Conservation (phyloP, 78 protist genomes). For the Dictyostelium firmibasis region DNA sequence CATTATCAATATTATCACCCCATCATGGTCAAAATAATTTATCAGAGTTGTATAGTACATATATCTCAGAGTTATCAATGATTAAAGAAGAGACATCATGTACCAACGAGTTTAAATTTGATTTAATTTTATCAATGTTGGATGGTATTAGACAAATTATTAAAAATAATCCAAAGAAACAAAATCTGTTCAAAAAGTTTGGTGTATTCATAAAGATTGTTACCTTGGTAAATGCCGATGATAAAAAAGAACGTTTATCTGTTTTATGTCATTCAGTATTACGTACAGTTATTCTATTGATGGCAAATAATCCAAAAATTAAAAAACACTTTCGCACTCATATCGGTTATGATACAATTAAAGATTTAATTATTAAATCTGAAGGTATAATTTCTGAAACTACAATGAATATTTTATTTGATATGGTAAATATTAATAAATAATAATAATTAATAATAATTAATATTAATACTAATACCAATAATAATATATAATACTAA, state of each 20-base stretch:
- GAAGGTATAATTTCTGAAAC: conserved; percentile 26
- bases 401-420: conserved; percentile 52
- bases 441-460: background rate
- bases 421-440: conserved; percentile 13
- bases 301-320: conserved; percentile 36
- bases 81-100: conserved; percentile 16
- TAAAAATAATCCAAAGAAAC: conserved; percentile 58
- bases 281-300: conserved; percentile 8
- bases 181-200: conserved; percentile 49
- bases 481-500: no score
- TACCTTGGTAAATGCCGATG: conserved; percentile 35
- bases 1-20: background rate
- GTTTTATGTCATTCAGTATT: conserved; percentile 41
- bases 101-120: conserved; percentile 20
- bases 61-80: conserved; percentile 34
- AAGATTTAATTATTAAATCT: conserved; percentile 17
- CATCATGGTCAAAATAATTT: background rate
- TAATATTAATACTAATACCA: background rate
- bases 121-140: conserved; percentile 32
- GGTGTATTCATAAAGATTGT: conserved; percentile 50
- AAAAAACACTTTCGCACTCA: conserved; percentile 40
- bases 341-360: conserved; percentile 67
- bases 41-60: conserved; percentile 11
- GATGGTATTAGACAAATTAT: conserved; percentile 53
- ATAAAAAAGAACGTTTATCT: conserved; percentile 18